Evolutionary conservation across 176 grass and related monocot species (phyloP), one percentile per base, ranked within the genome.

Genomic region (Saccharum spontaneum): DNA sequence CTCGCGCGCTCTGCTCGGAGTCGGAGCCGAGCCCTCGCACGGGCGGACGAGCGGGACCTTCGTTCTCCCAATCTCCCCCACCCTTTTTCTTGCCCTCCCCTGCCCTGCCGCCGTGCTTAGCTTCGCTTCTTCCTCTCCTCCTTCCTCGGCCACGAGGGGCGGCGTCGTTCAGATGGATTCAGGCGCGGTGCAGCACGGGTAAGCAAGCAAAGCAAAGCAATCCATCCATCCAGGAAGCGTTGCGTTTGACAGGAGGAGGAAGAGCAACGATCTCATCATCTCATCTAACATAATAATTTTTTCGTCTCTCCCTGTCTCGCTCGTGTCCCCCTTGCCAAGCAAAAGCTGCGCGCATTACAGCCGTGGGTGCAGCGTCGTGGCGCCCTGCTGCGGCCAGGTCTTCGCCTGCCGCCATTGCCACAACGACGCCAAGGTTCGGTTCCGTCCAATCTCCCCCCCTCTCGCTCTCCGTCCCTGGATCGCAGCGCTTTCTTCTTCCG

Each of bases 371-470:
- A 88, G 83, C 79, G 86, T 94, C 57, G 86, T 85, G 75, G 89
- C 90, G 43, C 92, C 95, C 3, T 97, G 95, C 81, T 97, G 95
- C 73, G 89, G 88, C 67, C 87, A 93, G 78, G 86, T 91, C 65
- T 97, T 97, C 81, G 88, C 48, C 54, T 97, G 95, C 81, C 86
- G 95, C 43, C 95, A 97, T 90, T 97, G 95, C 87, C 92, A 97
- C 76, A 91, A 97, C 83, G 89, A 94, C 66, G 87, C 84, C 74
- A 98, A 91, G 84, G 95, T 97, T 6, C 8, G 4, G 2, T 24
- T 4, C 52, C 31, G 3, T 36, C 8, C 38, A 39, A 28, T 28
- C 28, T 39, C 38, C 64, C 23, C 57, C 15, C 22, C 12, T 13
- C 4, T 20, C 37, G 2, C 68, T n/a, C 10, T 14, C 3, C 31